Conservation (phyloP, 805 yeast species). For the Soucietia sequanensis region DNA sequence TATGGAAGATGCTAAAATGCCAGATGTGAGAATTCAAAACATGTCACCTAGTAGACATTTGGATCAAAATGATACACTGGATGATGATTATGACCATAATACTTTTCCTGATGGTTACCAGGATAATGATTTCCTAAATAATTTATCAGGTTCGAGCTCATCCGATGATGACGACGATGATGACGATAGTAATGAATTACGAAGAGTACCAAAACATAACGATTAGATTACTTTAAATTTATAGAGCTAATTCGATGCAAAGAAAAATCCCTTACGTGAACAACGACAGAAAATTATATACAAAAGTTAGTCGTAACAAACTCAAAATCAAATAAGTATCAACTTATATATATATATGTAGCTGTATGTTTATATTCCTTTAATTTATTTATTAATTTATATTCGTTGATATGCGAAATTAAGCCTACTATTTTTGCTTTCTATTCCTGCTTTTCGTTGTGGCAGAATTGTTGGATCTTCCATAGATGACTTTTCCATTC, state of each 20-base stretch:
- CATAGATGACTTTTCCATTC: constrained; percentile 57
- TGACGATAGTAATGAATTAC: constrained; percentile 32
- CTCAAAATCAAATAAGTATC: too few relatives aligned
- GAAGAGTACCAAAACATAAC: constrained; percentile 41
- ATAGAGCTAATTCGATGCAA: too few relatives aligned
- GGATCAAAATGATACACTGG: constrained; percentile 19
- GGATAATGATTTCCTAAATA: constrained; percentile 34
- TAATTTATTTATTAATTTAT: too few relatives aligned
- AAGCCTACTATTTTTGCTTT: constrained; percentile 6
- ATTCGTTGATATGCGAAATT: too few relatives aligned
- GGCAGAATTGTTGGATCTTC: constrained; percentile 19
- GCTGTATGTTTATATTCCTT: constrained; percentile 2
- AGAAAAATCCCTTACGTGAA: too few relatives aligned
- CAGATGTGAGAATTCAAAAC: constrained; percentile 21
- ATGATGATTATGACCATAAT: constrained; percentile 10
- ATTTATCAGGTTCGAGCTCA: constrained; percentile 45
- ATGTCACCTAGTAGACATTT: constrained; percentile 31
- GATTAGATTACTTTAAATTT: too few relatives aligned
- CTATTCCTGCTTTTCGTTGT: constrained; percentile 10
- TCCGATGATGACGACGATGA: constrained; percentile 23
- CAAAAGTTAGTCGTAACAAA: too few relatives aligned
- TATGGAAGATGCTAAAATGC: constrained; percentile 16
- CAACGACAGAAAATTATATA: too few relatives aligned
- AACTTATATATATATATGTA: too few relatives aligned
- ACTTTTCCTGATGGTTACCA: too few relatives aligned